Conservation (phyloP, 345 rosid species). For the Linum trigynum region DNA sequence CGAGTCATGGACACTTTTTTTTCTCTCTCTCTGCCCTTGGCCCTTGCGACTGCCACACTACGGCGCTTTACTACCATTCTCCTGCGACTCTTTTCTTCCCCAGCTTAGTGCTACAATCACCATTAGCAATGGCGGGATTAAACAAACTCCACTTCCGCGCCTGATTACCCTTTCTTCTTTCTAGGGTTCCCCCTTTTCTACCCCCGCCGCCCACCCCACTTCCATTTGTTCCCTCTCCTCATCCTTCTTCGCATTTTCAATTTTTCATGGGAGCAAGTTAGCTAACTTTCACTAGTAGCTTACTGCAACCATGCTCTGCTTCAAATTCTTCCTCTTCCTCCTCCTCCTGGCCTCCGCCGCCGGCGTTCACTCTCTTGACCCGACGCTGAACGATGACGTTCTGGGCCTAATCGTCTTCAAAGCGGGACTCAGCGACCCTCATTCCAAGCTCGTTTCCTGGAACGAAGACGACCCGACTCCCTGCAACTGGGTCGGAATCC, state of each 20-base stretch:
- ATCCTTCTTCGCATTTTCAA: too few relatives aligned
- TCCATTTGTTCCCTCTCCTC: not conserved
- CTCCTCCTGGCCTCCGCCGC: not conserved
- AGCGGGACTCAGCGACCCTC: constrained; percentile 75
- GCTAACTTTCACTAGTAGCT: not conserved
- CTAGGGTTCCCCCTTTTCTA: not conserved
- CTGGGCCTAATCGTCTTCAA: constrained; percentile 68
- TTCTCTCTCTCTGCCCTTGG: not conserved
- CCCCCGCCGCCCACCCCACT: not conserved
- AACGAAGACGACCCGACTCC: constrained; percentile 70
- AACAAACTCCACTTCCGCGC: not conserved
- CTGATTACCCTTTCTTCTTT: not conserved
- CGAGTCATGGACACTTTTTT: not conserved
- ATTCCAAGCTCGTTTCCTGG: constrained; percentile 75
- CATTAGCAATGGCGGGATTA: not conserved
- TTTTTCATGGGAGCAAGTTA: not conserved
- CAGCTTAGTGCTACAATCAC: not conserved
- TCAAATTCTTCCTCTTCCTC: not conserved
- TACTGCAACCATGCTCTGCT: not conserved
- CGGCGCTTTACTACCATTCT: too few relatives aligned
- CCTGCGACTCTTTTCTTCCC: not conserved
- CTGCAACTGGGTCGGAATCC: constrained; percentile 73
- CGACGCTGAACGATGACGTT: constrained; percentile 4
- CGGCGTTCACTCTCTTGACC: not conserved
- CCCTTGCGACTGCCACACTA: too few relatives aligned